Evolutionary conservation across 495 filamentous ascomycete genomes (phyloP).

Genomic region (Bacidia gigantensis): DNA sequence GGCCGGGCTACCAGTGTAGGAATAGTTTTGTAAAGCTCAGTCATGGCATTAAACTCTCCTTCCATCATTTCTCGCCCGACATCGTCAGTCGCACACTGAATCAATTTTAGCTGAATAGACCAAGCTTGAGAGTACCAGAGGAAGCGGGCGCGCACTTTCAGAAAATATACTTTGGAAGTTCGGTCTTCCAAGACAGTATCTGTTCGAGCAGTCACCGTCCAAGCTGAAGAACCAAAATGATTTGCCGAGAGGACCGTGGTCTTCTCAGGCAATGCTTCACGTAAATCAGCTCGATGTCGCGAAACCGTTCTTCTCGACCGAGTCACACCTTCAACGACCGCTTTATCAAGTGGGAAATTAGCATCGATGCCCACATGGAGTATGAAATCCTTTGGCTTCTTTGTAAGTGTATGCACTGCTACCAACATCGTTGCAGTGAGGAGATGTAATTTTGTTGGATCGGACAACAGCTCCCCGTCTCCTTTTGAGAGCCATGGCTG

Average conservation of each 20-base stretch:
- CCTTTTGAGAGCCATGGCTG: not conserved
- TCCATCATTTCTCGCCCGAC: constrained; percentile 24
- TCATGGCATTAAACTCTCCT: constrained; percentile 35
- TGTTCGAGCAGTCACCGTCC: constrained; percentile 20
- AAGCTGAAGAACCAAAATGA: constrained; percentile 18
- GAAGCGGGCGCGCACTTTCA: constrained; percentile 18
- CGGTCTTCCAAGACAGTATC: constrained; percentile 18
- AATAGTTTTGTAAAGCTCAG: constrained; percentile 25
- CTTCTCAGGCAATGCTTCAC: constrained; percentile 18
- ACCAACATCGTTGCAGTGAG: not conserved
- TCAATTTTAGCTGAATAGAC: not conserved
- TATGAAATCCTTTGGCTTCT: constrained; percentile 4
- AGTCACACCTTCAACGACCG: constrained; percentile 13
- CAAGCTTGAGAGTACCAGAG: not conserved
- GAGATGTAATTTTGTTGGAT: not conserved
- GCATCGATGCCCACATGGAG: constrained; percentile 12
- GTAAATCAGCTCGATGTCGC: not conserved
- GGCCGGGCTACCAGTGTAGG: constrained; percentile 34
- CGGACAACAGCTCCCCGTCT: not conserved
- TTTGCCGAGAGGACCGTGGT: constrained; percentile 16
- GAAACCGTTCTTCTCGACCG: not conserved
- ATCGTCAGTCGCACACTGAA: constrained; percentile 13
- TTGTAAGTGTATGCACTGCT: not conserved
- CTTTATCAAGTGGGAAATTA: constrained; percentile 18
- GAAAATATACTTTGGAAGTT: constrained; percentile 23